Evolutionary conservation across 176 grass and related monocot genomes (phyloP).

Genomic region (Typha latifolia): DNA sequence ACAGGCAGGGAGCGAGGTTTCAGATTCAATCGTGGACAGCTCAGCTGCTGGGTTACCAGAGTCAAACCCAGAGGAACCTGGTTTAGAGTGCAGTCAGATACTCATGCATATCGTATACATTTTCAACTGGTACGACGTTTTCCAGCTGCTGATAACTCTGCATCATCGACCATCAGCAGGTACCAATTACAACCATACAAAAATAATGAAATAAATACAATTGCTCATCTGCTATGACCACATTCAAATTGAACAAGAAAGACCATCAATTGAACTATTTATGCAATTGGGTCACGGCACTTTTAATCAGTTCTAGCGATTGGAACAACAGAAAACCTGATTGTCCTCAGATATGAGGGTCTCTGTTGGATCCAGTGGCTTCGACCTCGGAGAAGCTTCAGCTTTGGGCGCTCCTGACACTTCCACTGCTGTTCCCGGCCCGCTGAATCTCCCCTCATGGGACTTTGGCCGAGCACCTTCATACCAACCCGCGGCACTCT

Average conservation of each 20-base stretch:
- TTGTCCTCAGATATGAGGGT: slow-evolving; percentile 44
- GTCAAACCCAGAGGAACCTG: slow-evolving; percentile 33
- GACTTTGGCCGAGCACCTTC: slow-evolving; percentile 33
- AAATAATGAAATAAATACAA: slow-evolving; percentile 6
- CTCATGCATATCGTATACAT: slow-evolving; percentile 37
- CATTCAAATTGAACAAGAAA: background rate
- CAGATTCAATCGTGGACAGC: slow-evolving; percentile 64
- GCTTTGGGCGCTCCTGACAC: slow-evolving; percentile 52
- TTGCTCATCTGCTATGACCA: background rate
- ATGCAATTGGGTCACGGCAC: slow-evolving; percentile 2
- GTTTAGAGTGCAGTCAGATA: slow-evolving; percentile 28
- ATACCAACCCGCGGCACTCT: background rate
- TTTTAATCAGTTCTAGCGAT: background rate
- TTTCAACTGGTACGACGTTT: slow-evolving; percentile 28
- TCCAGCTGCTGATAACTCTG: slow-evolving; percentile 27
- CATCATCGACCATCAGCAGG: slow-evolving; percentile 18
- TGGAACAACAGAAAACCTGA: slow-evolving; percentile 30
- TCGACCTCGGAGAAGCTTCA: slow-evolving; percentile 74
- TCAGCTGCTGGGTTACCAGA: slow-evolving; percentile 31
- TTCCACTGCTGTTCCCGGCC: slow-evolving; percentile 24
- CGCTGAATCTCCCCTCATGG: slow-evolving; percentile 52
- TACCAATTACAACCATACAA: slow-evolving; percentile 1
- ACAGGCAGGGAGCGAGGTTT: slow-evolving; percentile 49
- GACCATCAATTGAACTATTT: background rate
- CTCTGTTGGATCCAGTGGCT: slow-evolving; percentile 45